These are phyloP conservation scores for Mortierella sp. DNA, from an alignment of 371 early-diverging fungal species.

Conservation along the genomic window DNA sequence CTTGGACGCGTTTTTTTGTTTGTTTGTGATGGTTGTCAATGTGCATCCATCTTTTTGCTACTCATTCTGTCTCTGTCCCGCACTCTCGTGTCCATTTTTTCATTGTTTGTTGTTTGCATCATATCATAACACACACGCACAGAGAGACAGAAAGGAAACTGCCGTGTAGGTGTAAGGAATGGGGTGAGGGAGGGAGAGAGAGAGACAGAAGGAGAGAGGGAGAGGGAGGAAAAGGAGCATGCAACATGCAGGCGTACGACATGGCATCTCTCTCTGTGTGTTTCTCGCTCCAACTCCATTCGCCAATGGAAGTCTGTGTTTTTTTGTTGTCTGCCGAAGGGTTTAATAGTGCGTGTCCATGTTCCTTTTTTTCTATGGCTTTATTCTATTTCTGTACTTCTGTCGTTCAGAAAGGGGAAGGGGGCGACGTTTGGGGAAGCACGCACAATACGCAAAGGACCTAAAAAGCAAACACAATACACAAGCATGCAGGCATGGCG, in stretches of 20 bases:
- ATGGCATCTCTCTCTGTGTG: background rate
- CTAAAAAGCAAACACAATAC: background rate
- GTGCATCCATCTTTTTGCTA: background rate
- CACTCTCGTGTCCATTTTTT: background rate
- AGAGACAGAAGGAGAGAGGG: background rate
- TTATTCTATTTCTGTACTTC: slow-evolving; percentile 9
- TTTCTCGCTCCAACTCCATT: no score
- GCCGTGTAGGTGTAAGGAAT: background rate
- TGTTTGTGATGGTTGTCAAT: background rate
- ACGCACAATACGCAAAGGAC: background rate
- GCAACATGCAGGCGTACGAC: slow-evolving; percentile 5
- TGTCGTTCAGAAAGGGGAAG: slow-evolving; percentile 12
- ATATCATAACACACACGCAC: background rate
- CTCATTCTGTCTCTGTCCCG: background rate
- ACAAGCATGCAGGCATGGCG: background rate
- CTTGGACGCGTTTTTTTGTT: background rate
- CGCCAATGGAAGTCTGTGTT: no score
- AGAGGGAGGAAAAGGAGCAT: background rate
- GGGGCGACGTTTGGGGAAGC: background rate
- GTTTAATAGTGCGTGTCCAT: background rate
- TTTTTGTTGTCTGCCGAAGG: background rate
- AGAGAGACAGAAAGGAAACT: background rate
- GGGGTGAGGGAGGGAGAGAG: background rate
- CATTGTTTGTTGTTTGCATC: background rate
- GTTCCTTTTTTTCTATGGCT: background rate